Evolutionary conservation across 2,329 filamentous ascomycete genomes (phyloP), one percentile per base, ranked within the genome.

Genomic region (Aspergillus udagawae): DNA sequence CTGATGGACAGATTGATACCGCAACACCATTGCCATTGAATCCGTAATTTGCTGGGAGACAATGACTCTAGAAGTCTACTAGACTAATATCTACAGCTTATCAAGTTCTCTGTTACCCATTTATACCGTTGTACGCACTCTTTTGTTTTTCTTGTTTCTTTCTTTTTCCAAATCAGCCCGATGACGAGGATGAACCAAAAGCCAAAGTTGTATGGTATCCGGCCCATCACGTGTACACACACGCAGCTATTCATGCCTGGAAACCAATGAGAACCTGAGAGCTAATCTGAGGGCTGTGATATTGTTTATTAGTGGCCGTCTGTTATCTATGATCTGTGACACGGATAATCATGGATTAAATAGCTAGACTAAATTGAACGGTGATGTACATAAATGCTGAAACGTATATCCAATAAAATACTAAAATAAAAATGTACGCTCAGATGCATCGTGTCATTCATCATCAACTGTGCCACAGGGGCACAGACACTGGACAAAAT

Each of bases 121-220:
- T 17, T 38, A 38, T 17, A 38, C 5, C 14, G 5, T 38, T 6
- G 3, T 17, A 17, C 32, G 6, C 32, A 7, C 14, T 45, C 27
- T 5, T 4, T 6, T 47, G 4, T n/a, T 32, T 42, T 3, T 52
- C 23, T 45, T 50, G n/a, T 47, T 25, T 45, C 29, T 8, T 25
- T 28, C n/a, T 55, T 47, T 7, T 23, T 25, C 25, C 25, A 21
- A 12, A 53, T 17, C 51, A 52, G 70, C 70, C 73, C 73, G 49
- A 63, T 77, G 75, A 77, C 70, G 75, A 77, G 65, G 59, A 45
- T 58, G 45, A 53, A 72, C 71, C 67, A 73, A 70, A 77, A 77
- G 75, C 75, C 75, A 78, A 77, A 77, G 67, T 75, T 75, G 74
- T 60, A 75, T 61, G 75, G 65, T 74, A 78, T 74, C 75, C 74